Evolutionary conservation across 345 rosid genomes (phyloP).

Genomic region (Salix viminalis): DNA sequence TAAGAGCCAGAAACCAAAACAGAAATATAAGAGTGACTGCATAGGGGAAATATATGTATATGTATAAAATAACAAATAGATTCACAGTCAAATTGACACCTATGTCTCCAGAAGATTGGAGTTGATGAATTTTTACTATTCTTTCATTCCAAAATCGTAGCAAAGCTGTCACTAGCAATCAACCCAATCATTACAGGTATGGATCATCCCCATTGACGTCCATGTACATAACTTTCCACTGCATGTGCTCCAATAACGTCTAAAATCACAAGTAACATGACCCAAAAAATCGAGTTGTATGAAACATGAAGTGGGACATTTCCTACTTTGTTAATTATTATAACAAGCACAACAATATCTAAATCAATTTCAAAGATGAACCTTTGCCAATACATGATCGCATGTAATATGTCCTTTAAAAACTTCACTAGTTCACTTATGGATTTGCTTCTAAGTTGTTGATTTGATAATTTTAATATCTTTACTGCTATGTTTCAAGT

Average conservation of each 20-base stretch:
- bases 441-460: background rate
- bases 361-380: background rate
- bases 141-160: background rate
- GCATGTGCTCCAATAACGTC: background rate
- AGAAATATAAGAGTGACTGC: background rate
- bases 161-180: background rate
- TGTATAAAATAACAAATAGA: background rate
- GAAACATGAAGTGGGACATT: background rate
- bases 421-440: background rate
- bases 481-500: background rate
- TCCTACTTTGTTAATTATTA: background rate
- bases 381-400: background rate
- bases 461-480: background rate
- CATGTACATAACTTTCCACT: background rate
- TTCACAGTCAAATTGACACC: background rate
- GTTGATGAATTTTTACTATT: background rate
- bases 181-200: background rate
- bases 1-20: background rate
- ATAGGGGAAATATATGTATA: background rate
- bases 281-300: background rate
- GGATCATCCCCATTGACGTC: background rate
- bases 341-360: background rate
- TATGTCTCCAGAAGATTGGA: background rate
- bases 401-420: background rate
- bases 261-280: background rate